phyloP scores from a whole-genome alignment of 768 basidiomycete genomes.

The Leucocoprinus birnbaumii region DNA sequence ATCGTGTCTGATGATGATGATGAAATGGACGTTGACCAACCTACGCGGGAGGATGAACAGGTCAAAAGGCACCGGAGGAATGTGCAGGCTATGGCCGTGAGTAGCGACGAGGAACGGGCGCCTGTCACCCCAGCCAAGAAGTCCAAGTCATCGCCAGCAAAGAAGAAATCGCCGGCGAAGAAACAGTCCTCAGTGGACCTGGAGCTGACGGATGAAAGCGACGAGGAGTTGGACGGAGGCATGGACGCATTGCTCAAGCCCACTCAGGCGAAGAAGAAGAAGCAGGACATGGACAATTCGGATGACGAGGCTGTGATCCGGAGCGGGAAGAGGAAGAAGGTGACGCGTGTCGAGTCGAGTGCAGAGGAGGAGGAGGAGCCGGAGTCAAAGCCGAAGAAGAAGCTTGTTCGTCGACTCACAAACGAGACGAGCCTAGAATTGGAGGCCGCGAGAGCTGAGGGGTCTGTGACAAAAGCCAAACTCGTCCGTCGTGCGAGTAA shows the following conservation, averaged over 20 bases:
- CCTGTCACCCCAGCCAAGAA: background rate
- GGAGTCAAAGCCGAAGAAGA: background rate
- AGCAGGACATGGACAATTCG: background rate
- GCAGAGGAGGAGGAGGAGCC: background rate
- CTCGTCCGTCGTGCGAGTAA: background rate
- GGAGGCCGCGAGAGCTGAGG: background rate
- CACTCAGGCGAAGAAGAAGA: too few relatives aligned
- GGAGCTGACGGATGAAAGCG: slow-evolving; percentile 12
- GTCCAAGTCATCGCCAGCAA: background rate
- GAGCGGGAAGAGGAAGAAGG: background rate
- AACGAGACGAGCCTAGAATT: background rate
- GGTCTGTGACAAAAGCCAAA: background rate
- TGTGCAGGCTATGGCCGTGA: background rate
- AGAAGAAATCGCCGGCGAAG: background rate
- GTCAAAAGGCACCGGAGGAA: too few relatives aligned
- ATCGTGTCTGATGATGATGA: background rate
- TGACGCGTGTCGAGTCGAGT: background rate
- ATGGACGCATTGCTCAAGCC: too few relatives aligned
- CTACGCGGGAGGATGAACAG: too few relatives aligned
- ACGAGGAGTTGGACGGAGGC: slow-evolving; percentile 8
- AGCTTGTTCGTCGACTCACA: background rate
- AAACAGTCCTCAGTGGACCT: background rate
- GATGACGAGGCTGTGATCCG: background rate
- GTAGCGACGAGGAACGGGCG: background rate
- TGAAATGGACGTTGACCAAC: background rate